Conservation (phyloP, 2,329 filamentous ascomycete species). For the Clarireedia hainanense region DNA sequence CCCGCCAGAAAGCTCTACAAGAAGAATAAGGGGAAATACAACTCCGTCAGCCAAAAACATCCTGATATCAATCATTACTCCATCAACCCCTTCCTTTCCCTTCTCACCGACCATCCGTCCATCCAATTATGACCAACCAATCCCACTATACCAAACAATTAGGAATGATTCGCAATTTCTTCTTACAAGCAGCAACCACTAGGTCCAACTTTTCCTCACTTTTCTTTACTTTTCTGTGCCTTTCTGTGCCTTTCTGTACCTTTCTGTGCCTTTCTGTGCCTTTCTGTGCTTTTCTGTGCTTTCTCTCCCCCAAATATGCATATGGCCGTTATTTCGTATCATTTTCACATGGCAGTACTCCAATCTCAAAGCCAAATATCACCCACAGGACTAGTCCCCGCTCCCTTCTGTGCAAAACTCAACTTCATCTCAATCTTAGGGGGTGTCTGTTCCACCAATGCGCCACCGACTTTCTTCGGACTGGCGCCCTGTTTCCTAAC, state of each 20-base stretch:
- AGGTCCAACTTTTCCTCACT: not conserved
- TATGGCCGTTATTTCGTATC: not conserved
- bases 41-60: not conserved
- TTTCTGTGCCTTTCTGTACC: not conserved
- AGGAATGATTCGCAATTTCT: not conserved
- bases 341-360: not conserved
- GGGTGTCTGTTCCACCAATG: slow-evolving; percentile 10
- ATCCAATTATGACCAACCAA: not conserved
- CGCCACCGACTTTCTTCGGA: slow-evolving; percentile 15
- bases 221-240: not conserved
- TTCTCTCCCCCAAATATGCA: not conserved
- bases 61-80: not conserved
- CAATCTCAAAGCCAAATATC: slow-evolving; percentile 20
- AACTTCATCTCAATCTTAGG: slow-evolving; percentile 28
- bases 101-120: not conserved
- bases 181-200: slow-evolving; percentile 1
- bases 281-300: not conserved
- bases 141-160: not conserved
- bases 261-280: not conserved
- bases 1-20: not conserved
- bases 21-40: not conserved
- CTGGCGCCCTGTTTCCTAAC: slow-evolving; percentile 35
- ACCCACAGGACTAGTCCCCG: slow-evolving; percentile 2
- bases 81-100: not conserved
- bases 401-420: slow-evolving; percentile 20